These are phyloP conservation scores for Penicillium odoratum DNA, from an alignment of 495 filamentous ascomycete genomes.

Conservation along the genomic window DNA sequence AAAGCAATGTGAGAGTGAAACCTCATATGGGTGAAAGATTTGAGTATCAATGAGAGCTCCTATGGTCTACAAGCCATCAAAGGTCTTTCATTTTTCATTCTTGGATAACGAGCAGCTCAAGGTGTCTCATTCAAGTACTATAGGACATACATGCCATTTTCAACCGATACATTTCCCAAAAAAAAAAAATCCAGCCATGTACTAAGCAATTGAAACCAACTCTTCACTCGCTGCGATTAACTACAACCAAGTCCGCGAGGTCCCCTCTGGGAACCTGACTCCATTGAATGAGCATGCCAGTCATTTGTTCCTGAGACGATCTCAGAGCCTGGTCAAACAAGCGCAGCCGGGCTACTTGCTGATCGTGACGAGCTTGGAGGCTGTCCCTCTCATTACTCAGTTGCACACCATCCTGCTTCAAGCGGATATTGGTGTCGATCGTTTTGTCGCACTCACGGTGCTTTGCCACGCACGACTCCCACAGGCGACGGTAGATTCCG, in stretches of 20 bases:
- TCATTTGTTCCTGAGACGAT: constrained; percentile 5
- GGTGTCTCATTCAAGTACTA: not conserved
- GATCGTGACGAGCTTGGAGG: constrained; percentile 11
- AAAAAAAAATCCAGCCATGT: not conserved
- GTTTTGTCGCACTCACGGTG: constrained; percentile 8
- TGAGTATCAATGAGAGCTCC: not conserved
- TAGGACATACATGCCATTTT: not conserved
- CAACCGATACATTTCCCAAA: not conserved
- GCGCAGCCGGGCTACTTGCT: constrained; percentile 8
- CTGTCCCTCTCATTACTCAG: constrained; percentile 10
- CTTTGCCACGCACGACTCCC: constrained; percentile 13
- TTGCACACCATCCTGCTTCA: constrained; percentile 6
- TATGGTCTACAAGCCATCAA: not conserved
- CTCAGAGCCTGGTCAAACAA: constrained; percentile 8
- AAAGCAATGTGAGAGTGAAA: not conserved
- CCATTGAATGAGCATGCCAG: constrained; percentile 9
- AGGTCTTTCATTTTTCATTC: not conserved
- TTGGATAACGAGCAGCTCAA: not conserved
- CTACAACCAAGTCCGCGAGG: not conserved
- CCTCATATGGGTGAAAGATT: too few relatives aligned
- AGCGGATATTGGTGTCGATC: not conserved
- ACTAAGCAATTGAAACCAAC: not conserved
- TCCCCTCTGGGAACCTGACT: constrained; percentile 8
- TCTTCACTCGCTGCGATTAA: not conserved
- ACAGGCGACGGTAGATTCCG: constrained; percentile 9